Percentiles rank a stretch among this genome's conserved stretches.
phyloP scores from a whole-genome alignment of 768 basidiomycete genomes.

The Pholiota molesta region DNA sequence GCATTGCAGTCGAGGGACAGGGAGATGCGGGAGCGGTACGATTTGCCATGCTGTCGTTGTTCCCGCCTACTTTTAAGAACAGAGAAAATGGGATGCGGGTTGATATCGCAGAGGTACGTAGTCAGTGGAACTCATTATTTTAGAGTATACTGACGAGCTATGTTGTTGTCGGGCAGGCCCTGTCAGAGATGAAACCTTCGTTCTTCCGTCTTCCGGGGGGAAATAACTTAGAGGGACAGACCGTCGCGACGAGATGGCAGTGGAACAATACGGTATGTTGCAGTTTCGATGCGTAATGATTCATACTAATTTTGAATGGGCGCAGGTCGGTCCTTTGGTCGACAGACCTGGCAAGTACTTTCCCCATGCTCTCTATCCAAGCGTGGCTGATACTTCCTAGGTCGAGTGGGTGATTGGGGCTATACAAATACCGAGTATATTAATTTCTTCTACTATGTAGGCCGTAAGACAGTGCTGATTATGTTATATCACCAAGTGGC shows the following conservation, averaged over 20 bases:
- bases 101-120: conserved; percentile 59
- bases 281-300: neutral
- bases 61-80: conserved; percentile 69
- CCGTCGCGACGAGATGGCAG: conserved; percentile 56
- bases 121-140: neutral
- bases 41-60: conserved; percentile 65
- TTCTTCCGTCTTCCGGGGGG: conserved; percentile 75
- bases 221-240: conserved; percentile 69
- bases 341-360: conserved; percentile 39
- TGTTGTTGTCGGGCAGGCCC: conserved; percentile 35
- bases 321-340: conserved; percentile 49
- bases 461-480: neutral
- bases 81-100: conserved; percentile 62
- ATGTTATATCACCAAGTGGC: conserved; percentile 37
- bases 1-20: conserved; percentile 50
- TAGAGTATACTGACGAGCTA: neutral
- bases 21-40: conserved; percentile 44
- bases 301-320: neutral
- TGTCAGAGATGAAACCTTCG: conserved; percentile 56
- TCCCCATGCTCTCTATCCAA: neutral
- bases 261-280: conserved; percentile 61
- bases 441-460: neutral
- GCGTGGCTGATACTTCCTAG: conserved; percentile 19
- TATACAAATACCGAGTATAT: conserved; percentile 63
- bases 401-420: conserved; percentile 62